phyloP scores from a whole-genome alignment of 495 filamentous ascomycete genomes.

The Tuber umbilicatum region DNA sequence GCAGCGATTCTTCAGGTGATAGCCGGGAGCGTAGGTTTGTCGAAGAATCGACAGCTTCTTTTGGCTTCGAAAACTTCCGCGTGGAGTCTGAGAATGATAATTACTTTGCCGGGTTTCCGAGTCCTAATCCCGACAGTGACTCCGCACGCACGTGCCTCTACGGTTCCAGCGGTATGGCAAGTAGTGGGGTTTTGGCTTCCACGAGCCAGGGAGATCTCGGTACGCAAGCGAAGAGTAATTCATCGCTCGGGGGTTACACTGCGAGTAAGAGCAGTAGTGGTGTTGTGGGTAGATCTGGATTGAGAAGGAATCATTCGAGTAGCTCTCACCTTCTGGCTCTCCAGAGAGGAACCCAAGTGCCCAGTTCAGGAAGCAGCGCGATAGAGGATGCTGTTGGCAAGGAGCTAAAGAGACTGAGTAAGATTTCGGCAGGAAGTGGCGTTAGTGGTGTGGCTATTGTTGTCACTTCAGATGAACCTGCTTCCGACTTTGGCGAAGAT shows the following conservation, averaged over 20 bases:
- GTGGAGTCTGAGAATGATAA: conserved; percentile 16
- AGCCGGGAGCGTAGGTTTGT: conserved; percentile 36
- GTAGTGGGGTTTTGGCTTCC: conserved; percentile 34
- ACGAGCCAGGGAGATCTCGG: conserved; percentile 31
- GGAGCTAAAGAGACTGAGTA: conserved; percentile 37
- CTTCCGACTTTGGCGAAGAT: conserved; percentile 25
- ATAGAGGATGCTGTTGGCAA: conserved; percentile 34
- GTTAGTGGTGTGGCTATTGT: conserved; percentile 39
- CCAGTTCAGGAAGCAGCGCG: conserved; percentile 20
- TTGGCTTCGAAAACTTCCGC: conserved; percentile 37
- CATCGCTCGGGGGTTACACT: conserved; percentile 14
- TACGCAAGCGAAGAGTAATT: conserved; percentile 20
- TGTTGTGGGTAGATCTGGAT: conserved; percentile 21
- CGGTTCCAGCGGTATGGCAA: conserved; percentile 32
- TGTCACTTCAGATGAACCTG: conserved; percentile 35
- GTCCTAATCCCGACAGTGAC: conserved; percentile 14
- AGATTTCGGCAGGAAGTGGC: conserved; percentile 40
- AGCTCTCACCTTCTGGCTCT: conserved; percentile 27
- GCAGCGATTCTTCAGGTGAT: neutral
- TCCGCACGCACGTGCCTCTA: conserved; percentile 20
- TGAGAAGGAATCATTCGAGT: conserved; percentile 35
- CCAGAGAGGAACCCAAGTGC: conserved; percentile 19
- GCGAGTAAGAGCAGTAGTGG: conserved; percentile 22
- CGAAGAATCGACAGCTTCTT: conserved; percentile 32
- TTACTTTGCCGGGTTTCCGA: conserved; percentile 19